These are phyloP conservation scores for Candida buenavistaensis DNA, from an alignment of 1,139 yeast species.

Conservation along the genomic window DNA sequence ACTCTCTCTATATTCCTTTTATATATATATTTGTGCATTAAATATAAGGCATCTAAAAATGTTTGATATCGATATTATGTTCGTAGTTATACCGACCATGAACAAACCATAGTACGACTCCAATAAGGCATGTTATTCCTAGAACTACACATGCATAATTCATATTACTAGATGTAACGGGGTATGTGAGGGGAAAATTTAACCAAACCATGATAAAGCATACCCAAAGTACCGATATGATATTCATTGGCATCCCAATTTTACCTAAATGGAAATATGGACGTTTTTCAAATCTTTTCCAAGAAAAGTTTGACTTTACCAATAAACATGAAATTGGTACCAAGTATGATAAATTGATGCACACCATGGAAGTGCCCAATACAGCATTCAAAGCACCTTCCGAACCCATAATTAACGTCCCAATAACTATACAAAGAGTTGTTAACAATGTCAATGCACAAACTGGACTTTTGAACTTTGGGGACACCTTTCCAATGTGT, in stretches of 20 bases:
- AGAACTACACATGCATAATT: slow-evolving; percentile 39
- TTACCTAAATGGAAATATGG: slow-evolving; percentile 28
- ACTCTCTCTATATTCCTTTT: neutral
- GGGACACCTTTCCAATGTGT: too few relatives aligned
- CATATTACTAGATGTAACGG: slow-evolving; percentile 34
- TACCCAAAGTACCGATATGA: slow-evolving; percentile 28
- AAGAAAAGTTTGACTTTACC: slow-evolving; percentile 17
- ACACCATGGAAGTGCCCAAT: slow-evolving; percentile 31
- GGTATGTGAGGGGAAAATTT: slow-evolving; percentile 27
- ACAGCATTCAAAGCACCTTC: slow-evolving; percentile 28
- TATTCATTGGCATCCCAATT: slow-evolving; percentile 27
- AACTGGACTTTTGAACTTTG: slow-evolving; percentile 23
- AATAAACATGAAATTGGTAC: slow-evolving; percentile 28
- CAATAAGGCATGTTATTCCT: slow-evolving; percentile 30
- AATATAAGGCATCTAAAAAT: slow-evolving; percentile 5
- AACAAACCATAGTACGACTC: slow-evolving; percentile 28
- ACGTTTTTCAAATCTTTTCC: slow-evolving; percentile 12
- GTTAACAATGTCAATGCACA: slow-evolving; percentile 22
- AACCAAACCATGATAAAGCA: slow-evolving; percentile 30
- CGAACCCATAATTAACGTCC: slow-evolving; percentile 26
- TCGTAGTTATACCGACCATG: slow-evolving; percentile 20
- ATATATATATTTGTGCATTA: too few relatives aligned
- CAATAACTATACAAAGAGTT: slow-evolving; percentile 20
- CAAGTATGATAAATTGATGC: slow-evolving; percentile 27
- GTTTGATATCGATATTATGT: slow-evolving; percentile 16